Conservation (phyloP, 1,284 basidiomycete species). For the Naganishia sp. region DNA sequence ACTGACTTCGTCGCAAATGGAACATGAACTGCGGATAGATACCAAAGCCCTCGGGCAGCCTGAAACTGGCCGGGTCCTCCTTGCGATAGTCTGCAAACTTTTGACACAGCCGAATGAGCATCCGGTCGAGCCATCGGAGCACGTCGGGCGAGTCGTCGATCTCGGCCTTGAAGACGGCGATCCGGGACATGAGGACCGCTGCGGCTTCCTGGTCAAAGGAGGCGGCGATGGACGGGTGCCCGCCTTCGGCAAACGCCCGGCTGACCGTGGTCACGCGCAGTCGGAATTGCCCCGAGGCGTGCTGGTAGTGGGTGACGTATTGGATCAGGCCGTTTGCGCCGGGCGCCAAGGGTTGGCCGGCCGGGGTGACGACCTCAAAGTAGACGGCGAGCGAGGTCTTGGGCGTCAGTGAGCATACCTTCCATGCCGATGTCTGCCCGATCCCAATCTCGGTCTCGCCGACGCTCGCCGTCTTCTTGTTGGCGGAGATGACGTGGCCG, state of each 20-base stretch:
- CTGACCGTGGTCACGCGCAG: constrained; percentile 96
- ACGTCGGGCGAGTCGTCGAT: constrained; percentile 98
- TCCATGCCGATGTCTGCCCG: constrained; percentile 99
- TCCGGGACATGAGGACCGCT: constrained; percentile 97
- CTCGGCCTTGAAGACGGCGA: constrained; percentile 99
- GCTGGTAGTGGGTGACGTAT: constrained; percentile 99
- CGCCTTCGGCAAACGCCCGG: constrained; percentile 95
- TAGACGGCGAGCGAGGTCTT: constrained; percentile 89
- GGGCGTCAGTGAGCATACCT: constrained; percentile 87
- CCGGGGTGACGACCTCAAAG: constrained; percentile 99
- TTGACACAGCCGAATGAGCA: constrained; percentile 97
- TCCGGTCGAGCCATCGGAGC: constrained; percentile 94
- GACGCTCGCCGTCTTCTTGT: constrained; percentile 94
- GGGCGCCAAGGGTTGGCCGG: constrained; percentile 87
- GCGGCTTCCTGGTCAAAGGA: constrained; percentile 99
- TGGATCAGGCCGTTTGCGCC: constrained; percentile 94
- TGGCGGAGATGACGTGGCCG: constrained; percentile 94
- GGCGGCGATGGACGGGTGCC: constrained; percentile 85
- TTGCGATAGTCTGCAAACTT: constrained; percentile 99
- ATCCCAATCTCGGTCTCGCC: constrained; percentile 99
- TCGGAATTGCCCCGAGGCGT: constrained; percentile 89
- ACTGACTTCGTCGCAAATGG: constrained; percentile 94
- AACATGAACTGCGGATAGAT: constrained; percentile 99
- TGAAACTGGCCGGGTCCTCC: constrained; percentile 93
- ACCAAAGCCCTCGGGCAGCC: constrained; percentile 91